Conservation (phyloP, 306 rosid genomes). For the Rubus parviflorus region DNA sequence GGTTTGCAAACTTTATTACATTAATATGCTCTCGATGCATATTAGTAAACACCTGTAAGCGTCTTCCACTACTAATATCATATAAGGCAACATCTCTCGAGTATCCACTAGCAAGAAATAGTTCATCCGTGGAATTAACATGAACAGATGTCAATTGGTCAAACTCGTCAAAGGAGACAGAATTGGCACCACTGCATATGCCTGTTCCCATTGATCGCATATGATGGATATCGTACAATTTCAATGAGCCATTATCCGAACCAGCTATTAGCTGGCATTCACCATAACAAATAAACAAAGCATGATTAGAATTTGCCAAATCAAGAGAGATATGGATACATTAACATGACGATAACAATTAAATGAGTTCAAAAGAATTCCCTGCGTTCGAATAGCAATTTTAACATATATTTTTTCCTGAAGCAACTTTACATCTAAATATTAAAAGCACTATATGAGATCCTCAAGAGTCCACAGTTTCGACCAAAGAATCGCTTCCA, state of each 20-base stretch:
- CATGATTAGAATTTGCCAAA: constrained; percentile 22
- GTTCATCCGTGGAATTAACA: constrained; percentile 71
- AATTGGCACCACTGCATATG: constrained; percentile 39
- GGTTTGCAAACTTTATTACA: constrained; percentile 78
- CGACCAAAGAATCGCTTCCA: constrained; percentile 3
- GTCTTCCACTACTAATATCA: constrained; percentile 64
- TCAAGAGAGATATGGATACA: background rate
- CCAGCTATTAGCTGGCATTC: constrained; percentile 83
- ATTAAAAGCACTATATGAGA: background rate
- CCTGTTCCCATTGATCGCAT: constrained; percentile 35
- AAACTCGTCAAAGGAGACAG: constrained; percentile 65
- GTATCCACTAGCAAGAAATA: constrained; percentile 87
- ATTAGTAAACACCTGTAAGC: constrained; percentile 67
- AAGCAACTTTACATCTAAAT: background rate
- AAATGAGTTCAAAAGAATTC: background rate
- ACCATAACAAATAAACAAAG: constrained; percentile 21
- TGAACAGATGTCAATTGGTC: constrained; percentile 88
- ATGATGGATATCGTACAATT: constrained; percentile 61
- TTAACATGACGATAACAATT: background rate
- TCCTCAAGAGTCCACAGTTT: background rate
- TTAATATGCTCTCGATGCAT: constrained; percentile 84
- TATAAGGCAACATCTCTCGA: constrained; percentile 80
- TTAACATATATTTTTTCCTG: background rate
- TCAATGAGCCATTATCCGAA: constrained; percentile 82
- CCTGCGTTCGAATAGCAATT: background rate